These are phyloP conservation scores for Plantago major DNA, from an alignment of 257 asterid species.

Conservation along the genomic window DNA sequence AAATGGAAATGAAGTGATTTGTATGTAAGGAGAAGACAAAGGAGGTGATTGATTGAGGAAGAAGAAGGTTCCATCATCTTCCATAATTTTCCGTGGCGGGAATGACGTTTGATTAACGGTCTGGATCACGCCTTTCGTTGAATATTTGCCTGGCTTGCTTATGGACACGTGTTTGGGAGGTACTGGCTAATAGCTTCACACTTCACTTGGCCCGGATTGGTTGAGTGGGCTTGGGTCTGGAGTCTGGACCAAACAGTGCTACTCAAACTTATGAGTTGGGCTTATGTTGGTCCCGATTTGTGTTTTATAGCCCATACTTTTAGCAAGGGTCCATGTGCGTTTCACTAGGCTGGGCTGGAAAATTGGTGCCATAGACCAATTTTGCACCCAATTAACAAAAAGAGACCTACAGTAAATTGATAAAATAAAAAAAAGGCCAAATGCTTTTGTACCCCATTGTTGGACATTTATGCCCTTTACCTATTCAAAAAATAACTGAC, in stretches of 20 bases:
- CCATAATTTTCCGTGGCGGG: conserved; percentile 26
- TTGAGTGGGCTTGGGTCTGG: background rate
- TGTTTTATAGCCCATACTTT: too few relatives aligned
- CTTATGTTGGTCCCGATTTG: too few relatives aligned
- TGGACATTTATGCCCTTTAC: too few relatives aligned
- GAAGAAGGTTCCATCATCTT: conserved; percentile 36
- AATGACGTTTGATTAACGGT: conserved; percentile 14
- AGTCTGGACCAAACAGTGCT: background rate
- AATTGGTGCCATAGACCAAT: too few relatives aligned
- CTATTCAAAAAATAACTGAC: too few relatives aligned
- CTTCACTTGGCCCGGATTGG: conserved; percentile 1
- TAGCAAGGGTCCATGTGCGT: too few relatives aligned
- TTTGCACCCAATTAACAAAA: too few relatives aligned
- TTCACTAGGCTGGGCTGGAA: too few relatives aligned
- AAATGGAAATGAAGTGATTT: background rate
- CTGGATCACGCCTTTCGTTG: conserved; percentile 8
- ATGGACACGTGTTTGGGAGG: background rate
- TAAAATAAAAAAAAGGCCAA: too few relatives aligned
- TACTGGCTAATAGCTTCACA: background rate
- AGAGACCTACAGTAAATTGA: too few relatives aligned
- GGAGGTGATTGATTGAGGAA: background rate
- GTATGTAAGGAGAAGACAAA: background rate
- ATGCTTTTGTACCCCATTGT: too few relatives aligned
- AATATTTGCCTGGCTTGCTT: conserved; percentile 6
- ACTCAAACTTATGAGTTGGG: too few relatives aligned